phyloP scores from a whole-genome alignment of 177 flowering plant genomes.

The Vitis hybrid region DNA sequence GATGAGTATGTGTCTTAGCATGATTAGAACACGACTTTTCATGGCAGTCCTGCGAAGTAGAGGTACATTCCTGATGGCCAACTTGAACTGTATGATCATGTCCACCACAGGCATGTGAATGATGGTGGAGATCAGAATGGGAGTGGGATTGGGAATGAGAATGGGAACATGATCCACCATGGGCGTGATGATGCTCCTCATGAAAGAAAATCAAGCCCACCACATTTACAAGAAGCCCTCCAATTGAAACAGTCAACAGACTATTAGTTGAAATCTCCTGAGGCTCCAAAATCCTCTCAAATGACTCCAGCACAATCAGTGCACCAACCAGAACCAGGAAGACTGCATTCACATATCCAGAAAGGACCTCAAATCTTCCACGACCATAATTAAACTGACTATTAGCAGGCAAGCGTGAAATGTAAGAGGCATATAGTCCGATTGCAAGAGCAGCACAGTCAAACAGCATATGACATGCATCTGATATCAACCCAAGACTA shows the following conservation, averaged over 20 bases:
- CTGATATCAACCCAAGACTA: constrained; percentile 98
- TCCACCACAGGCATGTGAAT: constrained; percentile 23
- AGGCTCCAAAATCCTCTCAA: constrained; percentile 97
- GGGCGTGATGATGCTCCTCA: constrained; percentile 99
- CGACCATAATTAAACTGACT: constrained; percentile 87
- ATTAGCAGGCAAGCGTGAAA: constrained; percentile 89
- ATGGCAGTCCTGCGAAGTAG: constrained; percentile 18
- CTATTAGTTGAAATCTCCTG: constrained; percentile 94
- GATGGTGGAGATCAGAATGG: constrained; percentile 33
- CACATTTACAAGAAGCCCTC: constrained; percentile 90
- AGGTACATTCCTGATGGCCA: constrained; percentile 13
- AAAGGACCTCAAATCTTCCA: constrained; percentile 95
- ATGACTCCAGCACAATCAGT: constrained; percentile 83
- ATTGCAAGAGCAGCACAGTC: constrained; percentile 99
- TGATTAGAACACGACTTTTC: constrained; percentile 15
- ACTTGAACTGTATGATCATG: constrained; percentile 22
- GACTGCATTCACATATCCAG: constrained; percentile 96
- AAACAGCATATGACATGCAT: constrained; percentile 98
- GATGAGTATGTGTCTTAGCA: constrained; percentile 7
- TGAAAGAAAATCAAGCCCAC: constrained; percentile 93
- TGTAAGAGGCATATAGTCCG: constrained; percentile 93
- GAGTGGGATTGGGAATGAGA: constrained; percentile 58
- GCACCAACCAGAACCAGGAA: constrained; percentile 90
- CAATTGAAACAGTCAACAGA: constrained; percentile 79
- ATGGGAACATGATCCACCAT: constrained; percentile 80